Evolutionary conservation across 2,329 filamentous ascomycete species (phyloP).

Genomic region (Talaromyces marneffei): DNA sequence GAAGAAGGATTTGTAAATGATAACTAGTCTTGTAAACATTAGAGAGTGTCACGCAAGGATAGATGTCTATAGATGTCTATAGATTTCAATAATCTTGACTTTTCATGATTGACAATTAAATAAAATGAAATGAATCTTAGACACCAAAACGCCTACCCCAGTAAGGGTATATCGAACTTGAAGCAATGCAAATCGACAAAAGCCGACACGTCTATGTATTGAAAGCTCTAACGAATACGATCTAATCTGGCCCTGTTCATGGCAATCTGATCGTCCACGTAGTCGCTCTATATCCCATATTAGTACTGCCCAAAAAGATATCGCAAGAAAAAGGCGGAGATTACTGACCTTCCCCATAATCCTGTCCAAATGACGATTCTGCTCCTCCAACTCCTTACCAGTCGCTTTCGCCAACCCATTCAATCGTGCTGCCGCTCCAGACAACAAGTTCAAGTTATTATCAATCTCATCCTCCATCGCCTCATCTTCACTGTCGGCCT

Average conservation of each 20-base stretch:
- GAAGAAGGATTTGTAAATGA: slow-evolving; percentile 1
- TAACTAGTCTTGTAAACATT: neutral
- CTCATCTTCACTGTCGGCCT: slow-evolving; percentile 66
- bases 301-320: slow-evolving; percentile 18
- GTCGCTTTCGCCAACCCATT: slow-evolving; percentile 70
- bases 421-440: slow-evolving; percentile 60
- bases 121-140: neutral
- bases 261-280: slow-evolving; percentile 72
- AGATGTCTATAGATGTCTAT: too few species aligned
- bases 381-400: slow-evolving; percentile 65
- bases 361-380: slow-evolving; percentile 71
- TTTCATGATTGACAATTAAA: too few species aligned
- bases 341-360: slow-evolving; percentile 69
- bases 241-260: slow-evolving; percentile 70
- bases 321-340: neutral
- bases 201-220: neutral
- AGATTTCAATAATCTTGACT: too few species aligned
- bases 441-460: slow-evolving; percentile 55
- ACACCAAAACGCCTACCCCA: slow-evolving; percentile 1
- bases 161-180: neutral
- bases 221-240: slow-evolving; percentile 39
- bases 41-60: too few species aligned
- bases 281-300: slow-evolving; percentile 59
- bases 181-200: neutral
- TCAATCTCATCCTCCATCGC: slow-evolving; percentile 68